Base-by-base conservation (phyloP, 2,329 filamentous ascomycete genomes). In the Gaeumannomyces tritici region DNA sequence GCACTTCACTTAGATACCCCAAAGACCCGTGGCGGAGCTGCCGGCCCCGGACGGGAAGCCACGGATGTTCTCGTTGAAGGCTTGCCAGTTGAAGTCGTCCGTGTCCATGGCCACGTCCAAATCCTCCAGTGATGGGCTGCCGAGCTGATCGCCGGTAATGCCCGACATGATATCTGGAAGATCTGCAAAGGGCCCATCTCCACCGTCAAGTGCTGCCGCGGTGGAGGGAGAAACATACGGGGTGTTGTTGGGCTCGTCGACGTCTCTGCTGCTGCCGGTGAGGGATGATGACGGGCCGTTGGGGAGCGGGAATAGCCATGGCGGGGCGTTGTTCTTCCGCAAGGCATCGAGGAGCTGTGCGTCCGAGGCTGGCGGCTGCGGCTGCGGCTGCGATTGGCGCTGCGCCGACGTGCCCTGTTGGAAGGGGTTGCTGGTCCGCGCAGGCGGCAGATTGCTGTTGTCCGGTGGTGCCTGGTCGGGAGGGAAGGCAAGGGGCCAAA, bases 291-390 rank as follows among this genome's bases (percentile, higher is more conserved):
- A 24, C n/a, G 21, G 18, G 42, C n/a, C 42, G 24, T 51, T 21
- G 9, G 42, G 24, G n/a, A 51, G 11, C n/a, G 42, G 42, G 51
- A 35, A 85, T 66, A 83, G 75, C 66, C 83, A 85, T 59, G 83
- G 81, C 7, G 83, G 79, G 2, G 82, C 77, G 13, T 79, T 80
- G 28, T 76, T 77, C 3, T 76, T 75, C 27, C 67, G 75, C 1
- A 73, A 82, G 6, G 79, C 81, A 4, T 83, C 66, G 6, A 69
- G 60, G 3, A 69, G 63, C 12, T 69, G 66, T 13, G 67, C 67
- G 42, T 56, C 31, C 1, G 56, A 33, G 27, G 13, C 61, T 26
- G 61, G 12, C n/a, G n/a, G 58, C 18, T 35, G 51, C 4, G n/a
- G 58, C 18, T 35, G 51, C 4, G 24, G 27, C 9, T 58, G 59